These are phyloP conservation scores for Cynanchum wilfordii DNA, from an alignment of 257 asterid genomes.

Conservation along the genomic window DNA sequence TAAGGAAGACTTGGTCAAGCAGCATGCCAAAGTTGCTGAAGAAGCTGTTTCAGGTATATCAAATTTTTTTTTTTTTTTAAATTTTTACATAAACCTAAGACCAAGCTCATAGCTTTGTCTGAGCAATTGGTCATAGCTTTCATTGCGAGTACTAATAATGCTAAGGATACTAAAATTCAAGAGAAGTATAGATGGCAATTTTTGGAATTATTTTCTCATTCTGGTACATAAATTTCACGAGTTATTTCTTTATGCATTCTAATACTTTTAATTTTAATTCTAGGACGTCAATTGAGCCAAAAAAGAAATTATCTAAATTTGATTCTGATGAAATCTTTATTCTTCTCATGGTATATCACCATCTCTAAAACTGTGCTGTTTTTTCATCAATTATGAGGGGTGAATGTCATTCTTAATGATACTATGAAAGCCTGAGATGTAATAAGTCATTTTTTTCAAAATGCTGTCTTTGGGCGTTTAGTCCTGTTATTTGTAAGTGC, in stretches of 20 bases:
- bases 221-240: too few relatives aligned
- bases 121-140: not conserved
- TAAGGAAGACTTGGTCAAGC: conserved; percentile 84
- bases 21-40: conserved; percentile 92
- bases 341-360: not conserved
- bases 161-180: not conserved
- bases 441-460: too few relatives aligned
- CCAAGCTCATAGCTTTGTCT: not conserved
- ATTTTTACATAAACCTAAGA: not conserved
- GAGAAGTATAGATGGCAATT: not conserved
- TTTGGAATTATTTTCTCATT: not conserved
- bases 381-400: not conserved
- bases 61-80: too few relatives aligned
- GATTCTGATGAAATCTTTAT: not conserved
- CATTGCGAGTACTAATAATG: not conserved
- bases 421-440: not conserved
- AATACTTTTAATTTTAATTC: not conserved
- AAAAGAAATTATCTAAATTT: not conserved
- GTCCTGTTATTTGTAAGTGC: not conserved
- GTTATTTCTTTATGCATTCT: not conserved
- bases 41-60: conserved; percentile 89
- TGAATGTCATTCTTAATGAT: not conserved
- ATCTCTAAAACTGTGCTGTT: not conserved
- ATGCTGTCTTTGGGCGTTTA: not conserved
- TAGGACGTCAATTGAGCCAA: not conserved